These are phyloP conservation scores for Candida insectorum DNA, from an alignment of 805 yeast genomes.

Conservation along the genomic window DNA sequence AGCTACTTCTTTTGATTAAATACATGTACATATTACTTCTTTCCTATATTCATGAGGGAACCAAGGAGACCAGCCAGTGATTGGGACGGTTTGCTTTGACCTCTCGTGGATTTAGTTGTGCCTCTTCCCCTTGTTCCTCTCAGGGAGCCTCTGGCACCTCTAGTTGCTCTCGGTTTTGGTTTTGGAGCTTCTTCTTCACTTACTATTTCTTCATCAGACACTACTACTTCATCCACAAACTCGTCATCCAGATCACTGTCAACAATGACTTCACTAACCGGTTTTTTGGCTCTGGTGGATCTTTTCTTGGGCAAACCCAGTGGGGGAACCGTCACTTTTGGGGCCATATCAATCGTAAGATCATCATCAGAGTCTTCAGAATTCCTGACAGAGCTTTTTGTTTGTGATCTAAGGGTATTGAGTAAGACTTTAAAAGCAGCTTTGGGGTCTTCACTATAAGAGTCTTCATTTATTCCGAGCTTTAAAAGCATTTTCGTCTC, in stretches of 20 bases:
- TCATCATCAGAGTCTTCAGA: constrained; percentile 1
- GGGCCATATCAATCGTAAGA: not conserved
- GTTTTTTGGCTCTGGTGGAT: not conserved
- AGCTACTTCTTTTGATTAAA: constrained; percentile 64
- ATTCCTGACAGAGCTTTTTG: constrained; percentile 1
- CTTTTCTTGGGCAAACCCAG: not conserved
- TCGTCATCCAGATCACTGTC: constrained; percentile 4
- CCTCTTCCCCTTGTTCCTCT: not conserved
- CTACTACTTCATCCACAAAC: constrained; percentile 1
- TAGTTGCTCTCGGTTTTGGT: not conserved
- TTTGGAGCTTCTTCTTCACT: constrained; percentile 3
- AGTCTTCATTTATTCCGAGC: constrained; percentile 39
- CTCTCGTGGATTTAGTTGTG: not conserved
- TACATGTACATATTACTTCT: constrained; percentile 1
- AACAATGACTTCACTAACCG: constrained; percentile 1
- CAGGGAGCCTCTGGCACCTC: not conserved
- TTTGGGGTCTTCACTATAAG: constrained; percentile 22
- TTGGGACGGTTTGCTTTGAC: constrained; percentile 1
- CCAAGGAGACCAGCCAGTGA: constrained; percentile 8
- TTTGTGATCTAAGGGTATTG: constrained; percentile 31
- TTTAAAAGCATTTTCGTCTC: constrained; percentile 49
- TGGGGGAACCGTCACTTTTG: not conserved
- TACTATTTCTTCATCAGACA: constrained; percentile 1
- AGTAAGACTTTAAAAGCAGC: constrained; percentile 43
- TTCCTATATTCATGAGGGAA: constrained; percentile 13